Percentiles rank a stretch among this genome's conserved stretches.
These are phyloP conservation scores for Fistulifera pelliculosa DNA, from an alignment of 108 stramenopile genomes.

Conservation along the genomic window DNA sequence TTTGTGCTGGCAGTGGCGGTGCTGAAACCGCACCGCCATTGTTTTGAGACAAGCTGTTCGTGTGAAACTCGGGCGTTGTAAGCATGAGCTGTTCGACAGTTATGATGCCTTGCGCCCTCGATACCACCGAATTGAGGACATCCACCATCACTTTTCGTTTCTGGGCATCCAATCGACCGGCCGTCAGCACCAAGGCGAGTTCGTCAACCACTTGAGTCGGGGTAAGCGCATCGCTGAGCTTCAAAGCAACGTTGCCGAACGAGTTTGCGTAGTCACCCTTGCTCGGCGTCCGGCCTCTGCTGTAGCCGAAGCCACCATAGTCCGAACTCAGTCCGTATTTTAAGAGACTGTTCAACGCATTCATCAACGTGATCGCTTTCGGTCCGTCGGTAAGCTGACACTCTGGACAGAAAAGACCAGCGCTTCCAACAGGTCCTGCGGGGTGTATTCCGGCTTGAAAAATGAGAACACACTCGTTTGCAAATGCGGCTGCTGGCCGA, in stretches of 20 bases:
- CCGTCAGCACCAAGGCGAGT: slow-evolving; percentile 37
- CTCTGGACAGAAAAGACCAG: slow-evolving; percentile 40
- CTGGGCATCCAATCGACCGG: slow-evolving; percentile 28
- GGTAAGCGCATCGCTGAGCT: background rate
- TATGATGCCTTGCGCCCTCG: slow-evolving; percentile 8
- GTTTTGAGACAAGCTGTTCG: slow-evolving; percentile 17
- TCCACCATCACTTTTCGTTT: too few species aligned
- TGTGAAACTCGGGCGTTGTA: slow-evolving; percentile 56
- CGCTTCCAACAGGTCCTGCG: background rate
- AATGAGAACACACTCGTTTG: too few species aligned
- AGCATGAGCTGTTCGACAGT: slow-evolving; percentile 18
- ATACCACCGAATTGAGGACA: too few species aligned
- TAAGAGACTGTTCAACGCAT: slow-evolving; percentile 43
- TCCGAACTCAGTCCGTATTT: slow-evolving; percentile 26
- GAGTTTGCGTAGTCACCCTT: slow-evolving; percentile 2
- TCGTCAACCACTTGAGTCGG: slow-evolving; percentile 27
- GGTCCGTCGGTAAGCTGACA: slow-evolving; percentile 15
- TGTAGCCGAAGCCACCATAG: background rate
- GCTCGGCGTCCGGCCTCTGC: background rate
- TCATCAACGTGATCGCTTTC: slow-evolving; percentile 9
- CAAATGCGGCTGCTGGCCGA: slow-evolving; percentile 24
- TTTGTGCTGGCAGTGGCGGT: background rate
- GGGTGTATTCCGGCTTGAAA: too few species aligned
- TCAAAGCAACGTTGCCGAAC: background rate
- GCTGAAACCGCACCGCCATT: slow-evolving; percentile 5